Conservation (phyloP, 495 filamentous ascomycete species). For the Platismatia glauca region DNA sequence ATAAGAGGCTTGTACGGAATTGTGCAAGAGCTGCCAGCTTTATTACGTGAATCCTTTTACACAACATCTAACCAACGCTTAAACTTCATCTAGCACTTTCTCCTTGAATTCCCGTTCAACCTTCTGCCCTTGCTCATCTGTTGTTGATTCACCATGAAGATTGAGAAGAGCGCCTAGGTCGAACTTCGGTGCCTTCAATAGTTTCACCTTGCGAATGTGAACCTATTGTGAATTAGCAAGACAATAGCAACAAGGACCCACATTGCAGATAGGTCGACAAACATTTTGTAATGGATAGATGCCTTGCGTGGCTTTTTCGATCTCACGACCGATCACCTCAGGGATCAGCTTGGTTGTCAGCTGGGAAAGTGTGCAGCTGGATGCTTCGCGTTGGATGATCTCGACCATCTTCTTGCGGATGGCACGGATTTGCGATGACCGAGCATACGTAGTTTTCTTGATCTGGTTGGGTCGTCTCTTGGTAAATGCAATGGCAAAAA, state of each 20-base stretch:
- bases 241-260: conserved; percentile 12
- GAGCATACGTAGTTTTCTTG: conserved; percentile 99
- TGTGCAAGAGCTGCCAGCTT: background rate
- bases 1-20: conserved; percentile 7
- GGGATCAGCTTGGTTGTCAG: conserved; percentile 96
- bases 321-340: conserved; percentile 98
- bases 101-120: conserved; percentile 99
- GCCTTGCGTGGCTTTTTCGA: conserved; percentile 97
- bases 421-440: conserved; percentile 86
- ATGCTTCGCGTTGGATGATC: conserved; percentile 93
- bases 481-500: conserved; percentile 98
- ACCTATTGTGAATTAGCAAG: conserved; percentile 53
- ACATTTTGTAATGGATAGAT: conserved; percentile 99
- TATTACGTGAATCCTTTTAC: background rate
- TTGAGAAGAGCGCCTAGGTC: conserved; percentile 90
- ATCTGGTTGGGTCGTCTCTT: conserved; percentile 98
- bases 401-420: conserved; percentile 99
- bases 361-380: conserved; percentile 86
- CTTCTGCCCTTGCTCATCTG: conserved; percentile 96
- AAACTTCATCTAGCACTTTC: conserved; percentile 84
- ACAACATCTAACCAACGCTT: conserved; percentile 29
- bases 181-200: conserved; percentile 96
- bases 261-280: conserved; percentile 31
- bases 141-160: conserved; percentile 92
- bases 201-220: conserved; percentile 99